Evolutionary conservation across 768 basidiomycete species (phyloP), one percentile per base, ranked within the genome.

Genomic region (Pleurotus salmoneostramineus): DNA sequence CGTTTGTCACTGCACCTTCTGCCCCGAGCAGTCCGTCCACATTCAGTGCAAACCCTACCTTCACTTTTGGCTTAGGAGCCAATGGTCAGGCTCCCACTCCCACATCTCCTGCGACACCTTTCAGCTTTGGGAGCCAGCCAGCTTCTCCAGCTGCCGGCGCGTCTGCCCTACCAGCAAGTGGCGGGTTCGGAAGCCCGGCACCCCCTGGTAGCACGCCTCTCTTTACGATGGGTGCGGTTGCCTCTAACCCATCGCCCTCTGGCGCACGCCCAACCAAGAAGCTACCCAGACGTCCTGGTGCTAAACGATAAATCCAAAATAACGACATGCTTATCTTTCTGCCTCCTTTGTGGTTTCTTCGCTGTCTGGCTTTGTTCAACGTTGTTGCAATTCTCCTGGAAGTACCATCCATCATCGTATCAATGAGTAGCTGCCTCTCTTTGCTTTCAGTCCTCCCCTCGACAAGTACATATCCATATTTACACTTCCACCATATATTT

Each of bases 191-290:
- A 21, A 67, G 71, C 52, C 68, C 77, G 4, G 77, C 76, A 63
- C 72, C 73, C 4, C 71, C 75, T 5, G 66, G 72, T 15, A 71
- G 72, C 11, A 65, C 77, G 7, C 67, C 77, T 2, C 60, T 87
- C 36, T 87, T 87, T 64, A 87, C 84, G 10, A 85, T 87, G 55
- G 85, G 85, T 33, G 74, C 85, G 48, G 77, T 81, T 1, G 80
- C 85, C 14, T 62, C 77, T 27, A 69, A 76, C 3, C 42, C 72
- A 3, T 60, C 62, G 56, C 67, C 65, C 51, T 67, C 63, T 37
- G 75, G 73, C 55, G 65, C 62, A 15, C 74, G 82, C 46, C 74
- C 74, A 50, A 78, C 85, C 47, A 83, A 83, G 70, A 83, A 81
- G 56, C 73, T 86, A 48, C 84, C 84, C 46, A 81, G 71, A 48